phyloP scores from a whole-genome alignment of 2,329 filamentous ascomycete species.

The Cytospora schulzeri region DNA sequence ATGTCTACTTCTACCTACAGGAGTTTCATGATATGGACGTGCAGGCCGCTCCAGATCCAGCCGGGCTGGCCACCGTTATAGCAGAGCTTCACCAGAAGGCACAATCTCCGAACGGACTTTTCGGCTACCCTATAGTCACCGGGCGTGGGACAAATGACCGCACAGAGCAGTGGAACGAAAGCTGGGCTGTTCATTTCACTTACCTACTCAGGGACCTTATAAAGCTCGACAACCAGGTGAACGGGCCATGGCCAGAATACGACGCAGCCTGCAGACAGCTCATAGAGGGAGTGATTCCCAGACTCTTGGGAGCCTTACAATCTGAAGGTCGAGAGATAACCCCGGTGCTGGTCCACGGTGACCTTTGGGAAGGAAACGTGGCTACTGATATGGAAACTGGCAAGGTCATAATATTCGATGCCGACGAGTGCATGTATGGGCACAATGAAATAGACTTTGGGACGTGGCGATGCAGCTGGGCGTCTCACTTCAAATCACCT shows the following conservation, averaged over 20 bases:
- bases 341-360: neutral
- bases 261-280: slow-evolving; percentile 7
- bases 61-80: neutral
- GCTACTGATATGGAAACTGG: slow-evolving; percentile 14
- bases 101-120: slow-evolving; percentile 6
- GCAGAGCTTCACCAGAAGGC: slow-evolving; percentile 16
- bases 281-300: slow-evolving; percentile 5
- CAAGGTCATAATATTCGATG: slow-evolving; percentile 6
- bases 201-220: slow-evolving; percentile 4
- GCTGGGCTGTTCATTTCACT: slow-evolving; percentile 5
- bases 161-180: slow-evolving; percentile 2
- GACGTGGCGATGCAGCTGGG: slow-evolving; percentile 20
- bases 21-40: slow-evolving; percentile 10
- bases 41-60: neutral
- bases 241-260: slow-evolving; percentile 7
- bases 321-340: slow-evolving; percentile 2
- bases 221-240: slow-evolving; percentile 10
- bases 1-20: slow-evolving; percentile 9
- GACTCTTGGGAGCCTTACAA: slow-evolving; percentile 4
- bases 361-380: slow-evolving; percentile 17
- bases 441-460: slow-evolving; percentile 19
- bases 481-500: slow-evolving; percentile 19
- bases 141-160: slow-evolving; percentile 1
- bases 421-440: slow-evolving; percentile 16
- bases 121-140: slow-evolving; percentile 6